These are phyloP conservation scores for Termitomyces sp. DNA, from an alignment of 768 basidiomycete genomes.

Conservation along the genomic window DNA sequence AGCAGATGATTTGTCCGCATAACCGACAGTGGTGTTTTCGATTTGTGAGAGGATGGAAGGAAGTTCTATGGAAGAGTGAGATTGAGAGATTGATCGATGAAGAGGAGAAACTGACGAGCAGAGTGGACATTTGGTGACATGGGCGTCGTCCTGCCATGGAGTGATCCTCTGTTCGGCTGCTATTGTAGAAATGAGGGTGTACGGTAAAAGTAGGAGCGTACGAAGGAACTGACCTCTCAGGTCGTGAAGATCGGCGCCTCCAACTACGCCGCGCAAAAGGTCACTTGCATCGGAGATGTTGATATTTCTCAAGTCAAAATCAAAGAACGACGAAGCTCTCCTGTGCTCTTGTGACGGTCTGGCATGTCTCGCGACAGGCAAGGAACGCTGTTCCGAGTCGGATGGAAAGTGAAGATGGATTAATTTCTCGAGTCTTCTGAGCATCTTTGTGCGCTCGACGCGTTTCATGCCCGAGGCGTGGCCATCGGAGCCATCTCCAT, in stretches of 20 bases:
- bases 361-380: not conserved
- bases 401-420: constrained; percentile 63
- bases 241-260: constrained; percentile 48
- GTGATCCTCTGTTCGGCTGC: constrained; percentile 89
- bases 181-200: constrained; percentile 17
- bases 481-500: constrained; percentile 29
- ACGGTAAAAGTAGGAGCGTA: not conserved
- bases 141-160: constrained; percentile 86
- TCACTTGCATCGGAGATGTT: constrained; percentile 50
- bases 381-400: not conserved
- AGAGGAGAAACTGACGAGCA: constrained; percentile 54
- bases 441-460: constrained; percentile 79
- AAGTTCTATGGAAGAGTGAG: constrained; percentile 31
- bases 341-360: not conserved
- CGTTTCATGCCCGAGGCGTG: constrained; percentile 32
- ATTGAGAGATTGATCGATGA: not conserved
- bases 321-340: constrained; percentile 65
- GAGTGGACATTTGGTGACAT: constrained; percentile 75
- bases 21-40: constrained; percentile 96
- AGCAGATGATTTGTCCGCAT: constrained; percentile 89
- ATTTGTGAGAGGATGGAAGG: constrained; percentile 87
- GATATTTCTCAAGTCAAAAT: constrained; percentile 61
- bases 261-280: constrained; percentile 60
- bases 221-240: constrained; percentile 49
- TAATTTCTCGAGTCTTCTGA: constrained; percentile 85